Conservation (phyloP, 1,139 yeast genomes). For the Saccharomyces hybrid region DNA sequence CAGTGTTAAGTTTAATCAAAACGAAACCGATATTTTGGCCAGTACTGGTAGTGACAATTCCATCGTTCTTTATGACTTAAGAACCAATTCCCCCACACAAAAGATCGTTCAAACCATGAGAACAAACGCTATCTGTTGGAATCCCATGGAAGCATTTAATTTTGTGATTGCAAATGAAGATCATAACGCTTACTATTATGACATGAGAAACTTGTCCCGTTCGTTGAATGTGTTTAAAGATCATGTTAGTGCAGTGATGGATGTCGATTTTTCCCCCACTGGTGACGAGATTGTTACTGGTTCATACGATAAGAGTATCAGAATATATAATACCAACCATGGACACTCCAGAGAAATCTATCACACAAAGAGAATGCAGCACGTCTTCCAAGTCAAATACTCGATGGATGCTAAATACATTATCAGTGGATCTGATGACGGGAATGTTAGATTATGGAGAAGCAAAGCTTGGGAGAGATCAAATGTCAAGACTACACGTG, state of each 20-base stretch:
- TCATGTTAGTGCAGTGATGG: conserved; percentile 94
- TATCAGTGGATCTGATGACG: conserved; percentile 90
- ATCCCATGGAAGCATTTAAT: conserved; percentile 94
- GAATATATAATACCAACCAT: conserved; percentile 65
- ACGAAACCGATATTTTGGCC: conserved; percentile 84
- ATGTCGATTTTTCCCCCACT: conserved; percentile 90
- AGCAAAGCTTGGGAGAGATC: conserved; percentile 78
- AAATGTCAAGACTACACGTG: conserved; percentile 69
- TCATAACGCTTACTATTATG: conserved; percentile 90
- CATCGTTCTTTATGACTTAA: conserved; percentile 77
- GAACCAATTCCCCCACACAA: conserved; percentile 91
- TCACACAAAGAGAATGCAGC: conserved; percentile 97
- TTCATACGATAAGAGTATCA: conserved; percentile 85
- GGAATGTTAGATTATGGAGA: conserved; percentile 91
- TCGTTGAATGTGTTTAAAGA: conserved; percentile 84
- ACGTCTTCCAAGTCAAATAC: conserved; percentile 73
- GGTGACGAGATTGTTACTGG: conserved; percentile 96
- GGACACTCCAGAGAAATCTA: conserved; percentile 94
- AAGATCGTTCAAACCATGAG: conserved; percentile 77
- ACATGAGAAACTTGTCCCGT: conserved; percentile 81
- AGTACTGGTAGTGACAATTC: conserved; percentile 91
- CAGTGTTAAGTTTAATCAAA: conserved; percentile 77
- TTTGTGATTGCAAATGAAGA: conserved; percentile 93
- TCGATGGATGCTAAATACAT: conserved; percentile 86
- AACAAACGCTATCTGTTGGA: conserved; percentile 86